A percentile compares a stretch with the other conserved stretches of the same genome.
Conservation (phyloP, 1,284 basidiomycete genomes). For the Stereum hirsutum region DNA sequence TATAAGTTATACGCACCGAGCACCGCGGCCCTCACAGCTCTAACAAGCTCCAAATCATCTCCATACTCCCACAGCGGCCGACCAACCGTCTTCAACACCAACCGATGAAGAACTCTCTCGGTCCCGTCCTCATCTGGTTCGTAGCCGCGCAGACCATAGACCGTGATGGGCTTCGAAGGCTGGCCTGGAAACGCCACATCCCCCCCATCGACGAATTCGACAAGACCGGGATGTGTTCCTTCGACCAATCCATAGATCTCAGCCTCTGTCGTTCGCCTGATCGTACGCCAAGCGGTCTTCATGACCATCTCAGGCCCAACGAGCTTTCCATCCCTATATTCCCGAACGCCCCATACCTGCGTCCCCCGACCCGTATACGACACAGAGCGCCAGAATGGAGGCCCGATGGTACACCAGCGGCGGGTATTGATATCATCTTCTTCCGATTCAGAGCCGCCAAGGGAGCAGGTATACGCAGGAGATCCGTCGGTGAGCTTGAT, state of each 20-base stretch:
- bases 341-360: slow-evolving; percentile 8
- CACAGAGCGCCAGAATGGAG: slow-evolving; percentile 12
- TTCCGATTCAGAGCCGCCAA: background rate
- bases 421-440: background rate
- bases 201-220: background rate
- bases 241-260: slow-evolving; percentile 4
- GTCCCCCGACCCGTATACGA: slow-evolving; percentile 14
- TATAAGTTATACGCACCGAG: background rate
- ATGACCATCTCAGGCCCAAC: slow-evolving; percentile 5
- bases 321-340: background rate
- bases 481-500: background rate
- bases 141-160: background rate
- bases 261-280: slow-evolving; percentile 7
- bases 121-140: background rate
- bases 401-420: slow-evolving; percentile 7
- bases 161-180: background rate
- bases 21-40: slow-evolving; percentile 1
- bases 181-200: background rate
- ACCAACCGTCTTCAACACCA: slow-evolving; percentile 7
- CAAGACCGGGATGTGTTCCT: background rate
- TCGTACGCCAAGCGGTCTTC: slow-evolving; percentile 13
- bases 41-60: slow-evolving; percentile 3
- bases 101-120: slow-evolving; percentile 5
- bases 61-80: slow-evolving; percentile 11
- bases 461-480: background rate